Evolutionary conservation across 2,329 filamentous ascomycete genomes (phyloP).

Genomic region (Plenodomus tracheiphilus): DNA sequence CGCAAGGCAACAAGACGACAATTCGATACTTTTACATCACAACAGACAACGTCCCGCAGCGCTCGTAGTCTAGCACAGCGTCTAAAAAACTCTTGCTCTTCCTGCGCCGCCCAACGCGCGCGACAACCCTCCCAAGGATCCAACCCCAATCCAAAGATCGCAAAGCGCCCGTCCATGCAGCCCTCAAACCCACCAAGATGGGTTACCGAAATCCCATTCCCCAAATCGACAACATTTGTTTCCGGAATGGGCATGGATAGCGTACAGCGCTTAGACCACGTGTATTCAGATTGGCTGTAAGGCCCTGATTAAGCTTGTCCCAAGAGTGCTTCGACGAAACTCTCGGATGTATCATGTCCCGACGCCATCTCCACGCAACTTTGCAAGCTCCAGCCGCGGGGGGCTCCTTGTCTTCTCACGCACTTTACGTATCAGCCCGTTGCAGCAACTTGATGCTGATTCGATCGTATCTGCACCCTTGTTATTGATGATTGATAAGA

Average conservation of each 20-base stretch:
- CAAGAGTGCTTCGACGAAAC: constrained; percentile 24
- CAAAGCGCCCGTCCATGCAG: constrained; percentile 2
- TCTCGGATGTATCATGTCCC: constrained; percentile 41
- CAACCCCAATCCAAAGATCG: not conserved
- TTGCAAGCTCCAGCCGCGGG: no score
- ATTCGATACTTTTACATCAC: not conserved
- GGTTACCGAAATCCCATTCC: constrained; percentile 6
- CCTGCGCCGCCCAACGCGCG: not conserved
- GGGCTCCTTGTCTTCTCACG: no score
- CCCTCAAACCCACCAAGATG: constrained; percentile 4
- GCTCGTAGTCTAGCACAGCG: not conserved
- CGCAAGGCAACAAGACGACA: no score
- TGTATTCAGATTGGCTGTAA: constrained; percentile 22
- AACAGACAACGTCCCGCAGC: not conserved
- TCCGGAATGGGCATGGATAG: constrained; percentile 9
- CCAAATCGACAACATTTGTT: constrained; percentile 4
- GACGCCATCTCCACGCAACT: constrained; percentile 41
- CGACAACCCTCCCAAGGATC: not conserved
- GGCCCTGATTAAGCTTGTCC: constrained; percentile 37
- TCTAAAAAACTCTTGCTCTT: not conserved
- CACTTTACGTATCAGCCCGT: constrained; percentile 26
- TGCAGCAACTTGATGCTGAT: no score
- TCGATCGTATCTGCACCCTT: no score
- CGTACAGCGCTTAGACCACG: constrained; percentile 1
- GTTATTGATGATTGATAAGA: no score